Evolutionary conservation across 805 yeast genomes (phyloP).

Genomic region (Scheffersomyces coipomensis): DNA sequence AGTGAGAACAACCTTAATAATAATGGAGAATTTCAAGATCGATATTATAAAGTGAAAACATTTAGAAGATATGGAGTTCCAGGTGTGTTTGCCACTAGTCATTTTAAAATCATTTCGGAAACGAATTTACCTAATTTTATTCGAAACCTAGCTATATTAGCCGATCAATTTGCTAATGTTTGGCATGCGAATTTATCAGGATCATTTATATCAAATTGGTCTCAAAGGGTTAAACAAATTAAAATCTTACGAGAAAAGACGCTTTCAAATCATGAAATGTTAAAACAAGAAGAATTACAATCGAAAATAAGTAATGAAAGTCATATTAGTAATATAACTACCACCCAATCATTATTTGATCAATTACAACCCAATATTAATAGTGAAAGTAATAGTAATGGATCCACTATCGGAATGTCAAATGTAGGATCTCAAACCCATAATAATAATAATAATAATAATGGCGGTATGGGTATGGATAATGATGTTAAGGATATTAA

Average conservation of each 20-base stretch:
- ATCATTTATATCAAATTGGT: slow-evolving; percentile 63
- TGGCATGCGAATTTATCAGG: slow-evolving; percentile 59
- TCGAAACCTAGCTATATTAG: slow-evolving; percentile 62
- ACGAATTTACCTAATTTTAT: slow-evolving; percentile 61
- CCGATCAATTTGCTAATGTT: slow-evolving; percentile 70
- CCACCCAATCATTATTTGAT: slow-evolving; percentile 26
- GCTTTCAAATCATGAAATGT: slow-evolving; percentile 19
- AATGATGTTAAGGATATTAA: neutral
- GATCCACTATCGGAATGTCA: too few relatives aligned
- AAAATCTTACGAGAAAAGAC: slow-evolving; percentile 26
- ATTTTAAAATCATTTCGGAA: slow-evolving; percentile 66
- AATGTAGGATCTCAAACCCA: too few relatives aligned
- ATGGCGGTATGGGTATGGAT: neutral
- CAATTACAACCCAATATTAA: slow-evolving; percentile 5
- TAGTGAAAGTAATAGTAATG: neutral
- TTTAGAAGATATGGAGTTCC: slow-evolving; percentile 70
- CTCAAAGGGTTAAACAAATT: slow-evolving; percentile 60
- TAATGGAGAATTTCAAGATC: neutral
- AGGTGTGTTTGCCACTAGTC: slow-evolving; percentile 72
- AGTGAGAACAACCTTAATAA: neutral
- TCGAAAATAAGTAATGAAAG: neutral
- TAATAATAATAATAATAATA: neutral
- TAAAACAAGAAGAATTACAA: slow-evolving; percentile 19
- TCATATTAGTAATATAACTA: slow-evolving; percentile 7
- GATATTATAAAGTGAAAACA: slow-evolving; percentile 56